Evolutionary conservation across 495 filamentous ascomycete species (phyloP).

Genomic region (Rostrohypoxylon terebratum): DNA sequence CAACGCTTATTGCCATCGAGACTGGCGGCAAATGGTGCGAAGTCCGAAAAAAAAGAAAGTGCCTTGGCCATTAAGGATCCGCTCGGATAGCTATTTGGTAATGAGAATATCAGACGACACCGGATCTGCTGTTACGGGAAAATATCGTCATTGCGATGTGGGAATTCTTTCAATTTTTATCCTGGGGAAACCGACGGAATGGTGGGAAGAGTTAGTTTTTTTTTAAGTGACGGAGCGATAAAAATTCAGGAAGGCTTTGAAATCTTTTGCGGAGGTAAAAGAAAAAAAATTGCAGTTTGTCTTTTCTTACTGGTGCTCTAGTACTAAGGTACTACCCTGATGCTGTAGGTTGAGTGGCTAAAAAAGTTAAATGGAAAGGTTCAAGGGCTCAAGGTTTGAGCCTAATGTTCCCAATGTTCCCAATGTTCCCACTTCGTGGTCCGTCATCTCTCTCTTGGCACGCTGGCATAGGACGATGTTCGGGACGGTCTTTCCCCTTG

Average conservation of each 20-base stretch:
- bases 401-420: constrained; percentile 15
- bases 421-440: constrained; percentile 10
- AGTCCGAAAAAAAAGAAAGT: constrained; percentile 21
- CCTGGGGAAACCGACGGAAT: constrained; percentile 23
- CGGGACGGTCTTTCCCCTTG: constrained; percentile 11
- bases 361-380: background rate
- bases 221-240: background rate
- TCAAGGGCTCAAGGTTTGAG: constrained; percentile 20
- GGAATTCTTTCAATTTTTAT: constrained; percentile 28
- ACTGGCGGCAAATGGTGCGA: constrained; percentile 41
- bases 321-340: background rate
- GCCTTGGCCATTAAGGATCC: constrained; percentile 38
- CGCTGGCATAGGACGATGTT: constrained; percentile 19
- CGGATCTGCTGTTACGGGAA: constrained; percentile 36
- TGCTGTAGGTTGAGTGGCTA: background rate
- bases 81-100: constrained; percentile 49
- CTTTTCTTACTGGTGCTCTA: background rate
- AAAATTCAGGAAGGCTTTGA: constrained; percentile 13
- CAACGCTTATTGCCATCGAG: constrained; percentile 45
- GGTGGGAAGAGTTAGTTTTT: background rate
- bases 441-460: constrained; percentile 29
- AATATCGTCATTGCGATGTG: constrained; percentile 45
- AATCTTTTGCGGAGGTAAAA: constrained; percentile 17
- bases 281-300: background rate
- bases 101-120: constrained; percentile 46